Conservation (phyloP, 805 yeast species). For the Myxozyma vanderwaltii region DNA sequence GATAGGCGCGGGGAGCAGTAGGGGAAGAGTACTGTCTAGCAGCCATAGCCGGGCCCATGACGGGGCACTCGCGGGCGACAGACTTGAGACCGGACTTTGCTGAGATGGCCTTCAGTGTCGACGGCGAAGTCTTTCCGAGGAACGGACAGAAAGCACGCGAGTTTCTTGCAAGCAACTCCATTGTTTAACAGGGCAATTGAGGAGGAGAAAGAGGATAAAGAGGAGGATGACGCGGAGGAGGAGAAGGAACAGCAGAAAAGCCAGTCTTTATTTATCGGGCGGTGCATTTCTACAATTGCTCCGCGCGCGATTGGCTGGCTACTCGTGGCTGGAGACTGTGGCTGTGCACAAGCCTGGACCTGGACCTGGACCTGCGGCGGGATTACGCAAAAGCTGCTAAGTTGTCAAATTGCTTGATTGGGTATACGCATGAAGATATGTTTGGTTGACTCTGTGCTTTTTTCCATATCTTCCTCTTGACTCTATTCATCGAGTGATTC, state of each 20-base stretch:
- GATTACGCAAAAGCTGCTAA: background rate
- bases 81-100: constrained; percentile 42
- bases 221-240: background rate
- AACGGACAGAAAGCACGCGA: constrained; percentile 85
- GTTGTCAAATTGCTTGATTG: no score
- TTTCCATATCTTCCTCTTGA: no score
- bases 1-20: constrained; percentile 27
- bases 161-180: constrained; percentile 80
- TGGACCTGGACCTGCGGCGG: background rate
- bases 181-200: constrained; percentile 38
- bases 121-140: constrained; percentile 59
- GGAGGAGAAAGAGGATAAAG: background rate
- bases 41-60: constrained; percentile 77
- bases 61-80: constrained; percentile 82
- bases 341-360: constrained; percentile 1
- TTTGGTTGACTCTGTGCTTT: no score
- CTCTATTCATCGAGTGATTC: no score
- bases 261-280: constrained; percentile 7
- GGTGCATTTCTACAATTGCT: background rate
- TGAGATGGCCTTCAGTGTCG: constrained; percentile 61
- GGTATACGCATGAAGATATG: no score
- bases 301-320: constrained; percentile 6
- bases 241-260: background rate
- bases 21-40: constrained; percentile 32
- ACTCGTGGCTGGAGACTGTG: background rate